phyloP scores from a whole-genome alignment of 495 filamentous ascomycete species.

The Cercophora samala region DNA sequence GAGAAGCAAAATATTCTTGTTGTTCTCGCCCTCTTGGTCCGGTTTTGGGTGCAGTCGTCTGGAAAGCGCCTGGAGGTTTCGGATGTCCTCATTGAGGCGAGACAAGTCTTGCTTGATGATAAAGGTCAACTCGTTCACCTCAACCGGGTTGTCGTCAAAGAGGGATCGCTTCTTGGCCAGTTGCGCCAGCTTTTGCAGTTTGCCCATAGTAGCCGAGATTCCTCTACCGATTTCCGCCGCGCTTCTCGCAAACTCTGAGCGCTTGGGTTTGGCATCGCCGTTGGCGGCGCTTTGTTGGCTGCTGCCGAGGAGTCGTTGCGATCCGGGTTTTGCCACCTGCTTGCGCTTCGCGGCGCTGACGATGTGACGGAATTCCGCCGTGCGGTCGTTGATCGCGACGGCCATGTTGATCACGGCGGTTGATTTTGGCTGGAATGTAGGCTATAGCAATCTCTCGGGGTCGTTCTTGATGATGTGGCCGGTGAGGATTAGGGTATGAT shows the following conservation, averaged over 20 bases:
- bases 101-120: constrained; percentile 97
- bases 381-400: constrained; percentile 91
- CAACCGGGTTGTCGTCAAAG: constrained; percentile 93
- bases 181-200: constrained; percentile 87
- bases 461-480: neutral
- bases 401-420: constrained; percentile 41
- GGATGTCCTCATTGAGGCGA: constrained; percentile 82
- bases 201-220: constrained; percentile 88
- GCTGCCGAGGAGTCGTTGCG: constrained; percentile 73
- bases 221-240: constrained; percentile 88
- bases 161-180: constrained; percentile 95
- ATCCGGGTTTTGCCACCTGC: constrained; percentile 64
- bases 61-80: constrained; percentile 66
- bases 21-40: constrained; percentile 92
- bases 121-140: constrained; percentile 76
- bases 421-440: neutral
- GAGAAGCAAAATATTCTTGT: constrained; percentile 92
- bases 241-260: constrained; percentile 80
- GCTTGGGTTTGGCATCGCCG: constrained; percentile 52
- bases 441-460: neutral
- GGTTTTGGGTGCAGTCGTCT: constrained; percentile 67
- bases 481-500: neutral
- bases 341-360: constrained; percentile 77
- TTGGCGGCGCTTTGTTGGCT: constrained; percentile 74
- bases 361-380: constrained; percentile 87